Evolutionary conservation across 371 early-diverging fungal species (phyloP).

Genomic region (Mortierella sp.): DNA sequence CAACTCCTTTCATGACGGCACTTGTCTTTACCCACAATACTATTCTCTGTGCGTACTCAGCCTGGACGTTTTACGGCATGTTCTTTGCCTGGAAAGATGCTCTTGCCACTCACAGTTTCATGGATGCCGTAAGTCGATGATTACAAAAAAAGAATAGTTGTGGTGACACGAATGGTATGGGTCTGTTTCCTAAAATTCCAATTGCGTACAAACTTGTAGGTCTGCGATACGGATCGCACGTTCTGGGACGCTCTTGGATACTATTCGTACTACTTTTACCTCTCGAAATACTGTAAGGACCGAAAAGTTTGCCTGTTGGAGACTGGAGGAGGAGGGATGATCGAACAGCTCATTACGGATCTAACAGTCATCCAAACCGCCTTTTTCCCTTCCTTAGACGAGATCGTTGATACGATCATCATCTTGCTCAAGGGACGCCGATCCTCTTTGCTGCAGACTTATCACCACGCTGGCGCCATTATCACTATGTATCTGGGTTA

Average conservation of each 20-base stretch:
- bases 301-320: not conserved
- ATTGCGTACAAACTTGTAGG: too few species aligned
- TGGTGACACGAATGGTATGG: too few species aligned
- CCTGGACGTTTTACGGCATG: conserved; percentile 61
- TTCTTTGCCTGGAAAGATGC: conserved; percentile 47
- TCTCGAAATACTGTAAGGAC: conserved; percentile 74
- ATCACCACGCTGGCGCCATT: conserved; percentile 93
- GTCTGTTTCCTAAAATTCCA: too few species aligned
- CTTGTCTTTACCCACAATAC: conserved; percentile 71
- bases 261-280: conserved; percentile 72
- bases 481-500: conserved; percentile 78
- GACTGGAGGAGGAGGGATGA: not conserved
- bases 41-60: conserved; percentile 65
- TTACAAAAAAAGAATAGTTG: conserved; percentile 55
- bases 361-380: too few species aligned
- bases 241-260: conserved; percentile 67
- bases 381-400: conserved; percentile 57
- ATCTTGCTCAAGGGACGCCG: conserved; percentile 84
- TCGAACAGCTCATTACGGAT: too few species aligned
- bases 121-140: conserved; percentile 53
- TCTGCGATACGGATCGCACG: conserved; percentile 61
- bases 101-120: conserved; percentile 40
- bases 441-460: conserved; percentile 84
- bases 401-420: conserved; percentile 87
- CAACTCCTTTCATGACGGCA: conserved; percentile 55